These are phyloP conservation scores for Talaromyces sp. DNA, from an alignment of 2,329 filamentous ascomycete genomes.

Conservation along the genomic window DNA sequence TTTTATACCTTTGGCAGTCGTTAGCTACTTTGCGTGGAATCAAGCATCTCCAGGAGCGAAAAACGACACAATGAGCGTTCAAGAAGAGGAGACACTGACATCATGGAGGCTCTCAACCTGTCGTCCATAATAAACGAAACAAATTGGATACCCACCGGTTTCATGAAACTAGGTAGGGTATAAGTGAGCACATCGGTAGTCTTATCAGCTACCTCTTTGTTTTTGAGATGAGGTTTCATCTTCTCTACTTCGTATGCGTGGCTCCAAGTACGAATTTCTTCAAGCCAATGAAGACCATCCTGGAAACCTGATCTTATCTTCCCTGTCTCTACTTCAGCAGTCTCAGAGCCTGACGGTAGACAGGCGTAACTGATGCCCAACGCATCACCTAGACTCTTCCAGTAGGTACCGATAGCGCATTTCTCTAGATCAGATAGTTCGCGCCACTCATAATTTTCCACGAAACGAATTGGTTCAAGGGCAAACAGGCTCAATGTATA, in stretches of 20 bases:
- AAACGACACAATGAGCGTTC: not conserved
- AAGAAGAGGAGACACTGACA: constrained; percentile 43
- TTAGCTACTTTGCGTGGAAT: not conserved
- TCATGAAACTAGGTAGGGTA: constrained; percentile 48
- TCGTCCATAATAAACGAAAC: constrained; percentile 63
- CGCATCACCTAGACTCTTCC: constrained; percentile 67
- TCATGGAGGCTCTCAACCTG: constrained; percentile 62
- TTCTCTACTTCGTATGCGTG: constrained; percentile 56
- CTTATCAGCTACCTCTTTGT: constrained; percentile 54
- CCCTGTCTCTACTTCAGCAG: constrained; percentile 40
- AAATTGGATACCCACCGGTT: constrained; percentile 49
- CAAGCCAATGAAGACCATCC: constrained; percentile 53
- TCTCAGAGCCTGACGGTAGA: constrained; percentile 28
- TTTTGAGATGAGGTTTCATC: constrained; percentile 55
- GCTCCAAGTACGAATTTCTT: constrained; percentile 52
- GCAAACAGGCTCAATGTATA: constrained; percentile 66
- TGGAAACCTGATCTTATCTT: constrained; percentile 47
- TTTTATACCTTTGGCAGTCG: constrained; percentile 35
- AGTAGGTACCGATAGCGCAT: constrained; percentile 65
- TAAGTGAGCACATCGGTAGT: constrained; percentile 61
- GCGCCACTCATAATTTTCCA: constrained; percentile 68
- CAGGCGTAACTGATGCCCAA: constrained; percentile 59
- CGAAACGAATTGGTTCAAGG: constrained; percentile 62
- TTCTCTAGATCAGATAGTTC: constrained; percentile 62
- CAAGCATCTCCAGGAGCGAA: not conserved